A percentile compares a stretch with the other conserved stretches of the same genome.
phyloP scores from a whole-genome alignment of 164 flowering plant genomes.

The Umbellularia californica region DNA sequence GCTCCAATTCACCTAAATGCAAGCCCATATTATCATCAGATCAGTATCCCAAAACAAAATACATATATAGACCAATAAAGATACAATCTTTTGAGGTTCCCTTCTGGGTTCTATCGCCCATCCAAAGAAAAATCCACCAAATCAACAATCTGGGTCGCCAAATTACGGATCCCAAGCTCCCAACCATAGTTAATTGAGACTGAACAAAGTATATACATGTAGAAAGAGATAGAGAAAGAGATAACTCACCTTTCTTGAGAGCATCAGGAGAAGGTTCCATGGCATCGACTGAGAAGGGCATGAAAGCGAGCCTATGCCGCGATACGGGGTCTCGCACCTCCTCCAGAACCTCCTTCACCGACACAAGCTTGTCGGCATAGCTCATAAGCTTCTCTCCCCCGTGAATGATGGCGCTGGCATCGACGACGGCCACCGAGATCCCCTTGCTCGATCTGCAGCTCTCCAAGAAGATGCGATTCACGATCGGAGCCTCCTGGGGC shows the following conservation, averaged over 20 bases:
- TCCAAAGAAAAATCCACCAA: no score
- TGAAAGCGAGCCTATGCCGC: conserved; percentile 55
- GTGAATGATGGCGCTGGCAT: conserved; percentile 85
- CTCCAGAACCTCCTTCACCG: conserved; percentile 62
- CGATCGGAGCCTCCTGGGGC: conserved; percentile 9
- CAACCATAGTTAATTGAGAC: neutral
- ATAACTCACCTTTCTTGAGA: conserved; percentile 58
- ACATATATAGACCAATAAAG: no score
- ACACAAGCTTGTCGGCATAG: conserved; percentile 70
- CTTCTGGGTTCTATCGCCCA: no score
- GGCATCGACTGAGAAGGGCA: conserved; percentile 61
- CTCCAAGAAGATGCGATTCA: conserved; percentile 23
- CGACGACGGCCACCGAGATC: conserved; percentile 76
- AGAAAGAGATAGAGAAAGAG: neutral
- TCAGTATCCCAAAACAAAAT: no score
- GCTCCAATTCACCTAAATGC: no score
- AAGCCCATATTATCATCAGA: no score
- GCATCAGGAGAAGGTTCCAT: conserved; percentile 82
- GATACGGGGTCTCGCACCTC: conserved; percentile 86
- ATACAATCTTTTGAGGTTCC: no score
- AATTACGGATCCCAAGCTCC: no score
- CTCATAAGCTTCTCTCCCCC: conserved; percentile 59
- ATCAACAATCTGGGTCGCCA: no score
- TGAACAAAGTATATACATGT: neutral
- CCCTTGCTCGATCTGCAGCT: conserved; percentile 60